Evolutionary conservation across 768 basidiomycete species (phyloP).

Genomic region (Mrakia gelida): DNA sequence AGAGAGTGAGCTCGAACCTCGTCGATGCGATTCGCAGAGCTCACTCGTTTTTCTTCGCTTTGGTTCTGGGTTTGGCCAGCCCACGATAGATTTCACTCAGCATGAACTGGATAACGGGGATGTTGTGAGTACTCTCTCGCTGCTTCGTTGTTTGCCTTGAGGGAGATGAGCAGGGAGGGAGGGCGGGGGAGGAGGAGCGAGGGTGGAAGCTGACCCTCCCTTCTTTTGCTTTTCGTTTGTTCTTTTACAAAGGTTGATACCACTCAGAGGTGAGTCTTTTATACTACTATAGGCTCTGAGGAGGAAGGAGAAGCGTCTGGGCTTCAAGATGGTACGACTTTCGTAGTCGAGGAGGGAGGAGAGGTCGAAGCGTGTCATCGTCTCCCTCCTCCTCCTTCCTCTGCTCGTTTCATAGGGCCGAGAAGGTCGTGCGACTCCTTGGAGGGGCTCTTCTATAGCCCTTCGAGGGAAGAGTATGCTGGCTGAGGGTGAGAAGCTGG

Average conservation of each 20-base stretch:
- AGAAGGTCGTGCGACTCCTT: too few species aligned
- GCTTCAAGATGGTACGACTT: background rate
- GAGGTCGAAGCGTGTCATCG: too few species aligned
- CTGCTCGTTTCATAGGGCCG: too few species aligned
- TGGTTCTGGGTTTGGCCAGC: constrained; percentile 33
- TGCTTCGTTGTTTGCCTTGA: background rate
- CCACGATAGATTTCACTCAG: constrained; percentile 81
- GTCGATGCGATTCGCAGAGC: too few species aligned
- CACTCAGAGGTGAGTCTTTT: background rate
- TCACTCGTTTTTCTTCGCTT: background rate
- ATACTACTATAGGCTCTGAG: too few species aligned
- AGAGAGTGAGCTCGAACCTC: background rate
- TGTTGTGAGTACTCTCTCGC: constrained; percentile 49
- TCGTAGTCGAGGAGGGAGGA: too few species aligned
- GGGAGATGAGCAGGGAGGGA: background rate
- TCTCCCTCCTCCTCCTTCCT: too few species aligned
- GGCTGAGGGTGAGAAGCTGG: too few species aligned
- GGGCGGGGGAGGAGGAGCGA: background rate
- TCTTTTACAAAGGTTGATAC: background rate
- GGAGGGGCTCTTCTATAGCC: too few species aligned
- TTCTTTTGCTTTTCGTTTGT: background rate
- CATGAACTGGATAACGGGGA: constrained; percentile 89
- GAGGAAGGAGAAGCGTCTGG: background rate
- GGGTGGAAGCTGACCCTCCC: constrained; percentile 2
- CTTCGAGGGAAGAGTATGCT: too few species aligned